Conservation (phyloP, 441 rosid species). For the Gossypium trilobum region DNA sequence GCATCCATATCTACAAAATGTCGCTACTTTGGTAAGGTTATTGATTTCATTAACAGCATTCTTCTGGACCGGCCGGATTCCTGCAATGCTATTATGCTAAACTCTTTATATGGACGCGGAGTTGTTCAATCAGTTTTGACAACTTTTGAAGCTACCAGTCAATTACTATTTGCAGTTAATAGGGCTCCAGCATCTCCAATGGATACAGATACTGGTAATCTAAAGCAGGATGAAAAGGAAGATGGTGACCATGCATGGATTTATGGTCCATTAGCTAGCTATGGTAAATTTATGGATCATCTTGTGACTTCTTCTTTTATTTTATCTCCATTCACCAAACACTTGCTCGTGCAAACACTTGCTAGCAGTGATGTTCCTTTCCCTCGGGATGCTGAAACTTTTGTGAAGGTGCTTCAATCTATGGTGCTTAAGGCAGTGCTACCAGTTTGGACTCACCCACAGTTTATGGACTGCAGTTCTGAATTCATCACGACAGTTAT, state of each 20-base stretch:
- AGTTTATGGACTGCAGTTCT: slow-evolving; percentile 71
- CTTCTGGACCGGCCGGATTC: slow-evolving; percentile 86
- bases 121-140: slow-evolving; percentile 80
- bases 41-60: slow-evolving; percentile 82
- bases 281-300: slow-evolving; percentile 94
- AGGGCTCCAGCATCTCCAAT: slow-evolving; percentile 75
- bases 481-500: slow-evolving; percentile 66
- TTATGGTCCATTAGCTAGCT: slow-evolving; percentile 84
- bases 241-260: slow-evolving; percentile 76
- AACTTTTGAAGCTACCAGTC: slow-evolving; percentile 95
- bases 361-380: slow-evolving; percentile 54
- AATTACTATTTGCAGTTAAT: slow-evolving; percentile 60
- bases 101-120: slow-evolving; percentile 74
- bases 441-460: slow-evolving; percentile 88
- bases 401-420: slow-evolving; percentile 89
- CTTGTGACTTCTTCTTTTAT: slow-evolving; percentile 82
- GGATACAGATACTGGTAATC: slow-evolving; percentile 75
- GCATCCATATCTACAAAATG: slow-evolving; percentile 67
- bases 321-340: slow-evolving; percentile 81
- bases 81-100: slow-evolving; percentile 76
- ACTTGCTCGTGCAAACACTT: slow-evolving; percentile 75
- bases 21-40: slow-evolving; percentile 89
- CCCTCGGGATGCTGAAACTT: slow-evolving; percentile 83
- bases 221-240: slow-evolving; percentile 61
- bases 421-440: slow-evolving; percentile 86